Evolutionary conservation across 352 stramenopile genomes (phyloP).

Genomic region (Phytopythium cucurbitacearum): DNA sequence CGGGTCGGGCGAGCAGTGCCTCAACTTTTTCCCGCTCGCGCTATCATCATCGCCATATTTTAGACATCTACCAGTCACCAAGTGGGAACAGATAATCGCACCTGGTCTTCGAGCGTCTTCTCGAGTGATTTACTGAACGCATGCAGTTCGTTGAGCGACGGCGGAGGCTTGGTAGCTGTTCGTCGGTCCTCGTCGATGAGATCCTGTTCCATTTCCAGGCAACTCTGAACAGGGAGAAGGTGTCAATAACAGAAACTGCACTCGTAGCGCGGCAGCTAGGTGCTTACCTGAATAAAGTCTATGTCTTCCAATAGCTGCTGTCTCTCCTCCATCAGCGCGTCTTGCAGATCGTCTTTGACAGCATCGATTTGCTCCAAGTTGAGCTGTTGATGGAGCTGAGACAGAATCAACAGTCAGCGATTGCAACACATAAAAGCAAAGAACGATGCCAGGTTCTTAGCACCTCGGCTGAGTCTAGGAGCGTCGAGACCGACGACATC

Average conservation of each 20-base stretch:
- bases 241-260: not conserved
- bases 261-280: not conserved
- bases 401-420: not conserved
- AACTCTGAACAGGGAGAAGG: slow-evolving; percentile 30
- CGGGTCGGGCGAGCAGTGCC: not conserved
- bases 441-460: slow-evolving; percentile 5
- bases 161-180: slow-evolving; percentile 38
- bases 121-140: slow-evolving; percentile 55
- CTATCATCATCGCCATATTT: too few relatives aligned
- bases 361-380: slow-evolving; percentile 76
- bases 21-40: slow-evolving; percentile 3
- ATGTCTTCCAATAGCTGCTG: slow-evolving; percentile 74
- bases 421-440: not conserved
- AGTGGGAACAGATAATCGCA: slow-evolving; percentile 4
- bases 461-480: slow-evolving; percentile 58
- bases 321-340: slow-evolving; percentile 52
- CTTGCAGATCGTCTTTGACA: slow-evolving; percentile 54
- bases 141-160: slow-evolving; percentile 60
- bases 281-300: slow-evolving; percentile 73
- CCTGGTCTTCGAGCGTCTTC: slow-evolving; percentile 57
- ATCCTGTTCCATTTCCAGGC: slow-evolving; percentile 84
- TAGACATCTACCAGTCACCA: too few relatives aligned
- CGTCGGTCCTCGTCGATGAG: slow-evolving; percentile 70
- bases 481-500: slow-evolving; percentile 44
- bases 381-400: slow-evolving; percentile 36